Percentiles rank a stretch among this genome's conserved stretches.
These are phyloP conservation scores for Xylariaceae sp. DNA, from an alignment of 2,329 filamentous ascomycete genomes.

Conservation along the genomic window DNA sequence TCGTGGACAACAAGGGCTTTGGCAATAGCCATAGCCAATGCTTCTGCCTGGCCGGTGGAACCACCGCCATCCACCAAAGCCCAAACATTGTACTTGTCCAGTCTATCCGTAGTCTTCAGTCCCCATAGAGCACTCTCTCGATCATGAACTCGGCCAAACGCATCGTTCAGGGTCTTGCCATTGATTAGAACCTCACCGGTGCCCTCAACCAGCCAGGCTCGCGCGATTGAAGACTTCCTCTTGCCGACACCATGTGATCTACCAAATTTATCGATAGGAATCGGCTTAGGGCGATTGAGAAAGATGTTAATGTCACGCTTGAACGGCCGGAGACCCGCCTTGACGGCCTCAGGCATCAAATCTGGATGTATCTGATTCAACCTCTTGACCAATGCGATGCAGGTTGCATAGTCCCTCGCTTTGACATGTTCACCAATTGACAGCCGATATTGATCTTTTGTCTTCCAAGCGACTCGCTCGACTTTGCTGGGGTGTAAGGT, in stretches of 20 bases:
- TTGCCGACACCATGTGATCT: conserved; percentile 81
- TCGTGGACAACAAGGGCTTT: conserved; percentile 91
- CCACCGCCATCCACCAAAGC: conserved; percentile 84
- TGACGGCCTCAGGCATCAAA: conserved; percentile 75
- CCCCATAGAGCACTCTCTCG: conserved; percentile 94
- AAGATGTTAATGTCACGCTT: conserved; percentile 77
- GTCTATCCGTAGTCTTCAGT: conserved; percentile 77
- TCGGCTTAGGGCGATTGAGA: conserved; percentile 67
- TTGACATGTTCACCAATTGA: conserved; percentile 75
- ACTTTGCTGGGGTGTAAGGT: conserved; percentile 69
- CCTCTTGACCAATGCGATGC: conserved; percentile 77
- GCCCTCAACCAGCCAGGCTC: conserved; percentile 89
- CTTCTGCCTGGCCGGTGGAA: conserved; percentile 93
- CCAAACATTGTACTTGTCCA: conserved; percentile 98
- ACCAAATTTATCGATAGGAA: conserved; percentile 76
- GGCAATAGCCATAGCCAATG: conserved; percentile 86
- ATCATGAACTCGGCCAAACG: conserved; percentile 89
- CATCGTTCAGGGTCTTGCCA: conserved; percentile 80
- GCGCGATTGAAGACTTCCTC: conserved; percentile 86
- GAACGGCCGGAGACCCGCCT: conserved; percentile 70
- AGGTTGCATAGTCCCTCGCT: conserved; percentile 77
- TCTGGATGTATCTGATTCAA: conserved; percentile 85
- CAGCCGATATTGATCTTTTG: conserved; percentile 75
- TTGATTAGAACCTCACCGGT: conserved; percentile 91
- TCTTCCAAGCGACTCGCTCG: conserved; percentile 81